Evolutionary conservation across 2,329 filamentous ascomycete species (phyloP).

Genomic region (Colletotrichum somersetense): DNA sequence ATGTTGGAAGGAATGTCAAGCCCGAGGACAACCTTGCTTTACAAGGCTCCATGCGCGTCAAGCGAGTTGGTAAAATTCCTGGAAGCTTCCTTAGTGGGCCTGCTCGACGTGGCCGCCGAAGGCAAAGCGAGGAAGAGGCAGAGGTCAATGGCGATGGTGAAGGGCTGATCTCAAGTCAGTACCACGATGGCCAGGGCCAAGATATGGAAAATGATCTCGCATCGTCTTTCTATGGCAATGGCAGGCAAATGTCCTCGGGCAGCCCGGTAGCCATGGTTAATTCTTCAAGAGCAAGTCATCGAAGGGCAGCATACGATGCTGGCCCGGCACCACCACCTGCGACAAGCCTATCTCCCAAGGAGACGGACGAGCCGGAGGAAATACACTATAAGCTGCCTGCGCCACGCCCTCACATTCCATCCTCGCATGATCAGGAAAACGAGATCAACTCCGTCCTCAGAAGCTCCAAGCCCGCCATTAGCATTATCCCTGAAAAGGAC

Average conservation of each 20-base stretch:
- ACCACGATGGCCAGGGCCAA: slow-evolving; percentile 56
- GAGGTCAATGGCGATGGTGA: slow-evolving; percentile 60
- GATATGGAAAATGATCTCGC: slow-evolving; percentile 55
- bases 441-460: slow-evolving; percentile 79
- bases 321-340: slow-evolving; percentile 52
- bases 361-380: slow-evolving; percentile 55
- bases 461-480: slow-evolving; percentile 67
- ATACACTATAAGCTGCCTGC: slow-evolving; percentile 68
- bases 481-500: slow-evolving; percentile 67
- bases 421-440: slow-evolving; percentile 86
- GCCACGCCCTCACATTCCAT: slow-evolving; percentile 69
- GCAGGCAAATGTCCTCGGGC: slow-evolving; percentile 67
- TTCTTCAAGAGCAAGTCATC: slow-evolving; percentile 56
- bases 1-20: slow-evolving; percentile 59
- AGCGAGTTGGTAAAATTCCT: slow-evolving; percentile 79
- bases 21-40: slow-evolving; percentile 74
- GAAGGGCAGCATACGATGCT: slow-evolving; percentile 55
- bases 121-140: slow-evolving; percentile 76
- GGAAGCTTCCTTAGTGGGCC: slow-evolving; percentile 86
- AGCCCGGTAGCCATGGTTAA: slow-evolving; percentile 68
- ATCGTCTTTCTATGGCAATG: slow-evolving; percentile 59
- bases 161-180: slow-evolving; percentile 54
- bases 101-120: slow-evolving; percentile 78
- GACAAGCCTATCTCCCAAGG: slow-evolving; percentile 50
- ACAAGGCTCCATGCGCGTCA: slow-evolving; percentile 82